Base-by-base conservation (phyloP, 2,329 filamentous ascomycete species). In the Pseudophaeomoniella oleicola region DNA sequence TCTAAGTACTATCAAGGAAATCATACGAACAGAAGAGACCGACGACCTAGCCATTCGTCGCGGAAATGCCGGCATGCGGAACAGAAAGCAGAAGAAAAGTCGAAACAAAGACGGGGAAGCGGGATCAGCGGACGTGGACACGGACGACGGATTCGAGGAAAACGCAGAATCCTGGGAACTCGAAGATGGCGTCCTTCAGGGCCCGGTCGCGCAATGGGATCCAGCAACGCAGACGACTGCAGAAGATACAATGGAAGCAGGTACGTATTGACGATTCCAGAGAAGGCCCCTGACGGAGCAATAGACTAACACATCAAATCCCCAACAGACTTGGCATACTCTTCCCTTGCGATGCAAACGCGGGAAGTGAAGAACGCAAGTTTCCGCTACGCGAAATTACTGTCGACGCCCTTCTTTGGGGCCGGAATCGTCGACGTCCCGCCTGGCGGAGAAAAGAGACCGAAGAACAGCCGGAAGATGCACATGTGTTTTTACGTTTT, bases 401-500 rank as follows among this genome's bases (percentile, higher is more conserved):
- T 92, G 39, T 83, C 77, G 17, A 66, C 82, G 42, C 76, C 81
- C 0, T 96, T 94, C 57, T 84, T 96, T 56, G 87, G 86, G 19
- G 80, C 81, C 6, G 90, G 90, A 12, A 72, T 96, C 36, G 82
- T 98, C 27, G 88, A 96, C 50, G 64, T 98, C 35, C 83, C 85
- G 4, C 78, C 84, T 0, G 79, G 81, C 2, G 76, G 82, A 19
- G 75, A 81, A 52, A 98, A 98, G 66, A 75, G 78, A 47, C 74
- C 79, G 34, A 96, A 96, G 68, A 96, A 94, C 58, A 81, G 82
- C 22, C 72, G 88, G 43, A 87, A 82, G 62, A 96, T 94, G 84
- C 86, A 94, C 53, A 90, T 98, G 80, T 78, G 82, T 1, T 96
- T 96, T 57, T 94, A 93, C 49, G 81, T 98, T 18, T 79, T 85